These are phyloP conservation scores for Phytophthora fragariae DNA, from an alignment of 352 stramenopile species.

Conservation along the genomic window DNA sequence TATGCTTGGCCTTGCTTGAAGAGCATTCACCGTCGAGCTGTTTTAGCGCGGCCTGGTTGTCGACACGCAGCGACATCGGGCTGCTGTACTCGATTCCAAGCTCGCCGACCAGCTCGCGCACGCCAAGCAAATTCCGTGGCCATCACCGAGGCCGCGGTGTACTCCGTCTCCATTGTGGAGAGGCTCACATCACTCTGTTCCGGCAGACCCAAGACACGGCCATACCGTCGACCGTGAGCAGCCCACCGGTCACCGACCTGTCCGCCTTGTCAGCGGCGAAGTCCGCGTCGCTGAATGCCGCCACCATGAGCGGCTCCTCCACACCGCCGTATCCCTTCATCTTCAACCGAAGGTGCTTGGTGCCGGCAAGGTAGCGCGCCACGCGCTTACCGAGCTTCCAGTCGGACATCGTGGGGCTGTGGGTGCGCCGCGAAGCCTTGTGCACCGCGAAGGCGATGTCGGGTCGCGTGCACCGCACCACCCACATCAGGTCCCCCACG, in stretches of 20 bases:
- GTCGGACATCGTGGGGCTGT: slow-evolving; percentile 18
- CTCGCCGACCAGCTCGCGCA: slow-evolving; percentile 16
- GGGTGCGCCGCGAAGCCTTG: slow-evolving; percentile 3
- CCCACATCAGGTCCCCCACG: slow-evolving; percentile 41
- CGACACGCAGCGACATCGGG: neutral
- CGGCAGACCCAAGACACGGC: too few relatives aligned
- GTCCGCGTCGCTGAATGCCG: too few relatives aligned
- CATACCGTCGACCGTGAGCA: too few relatives aligned
- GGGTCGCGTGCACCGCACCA: slow-evolving; percentile 19
- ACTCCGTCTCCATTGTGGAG: neutral
- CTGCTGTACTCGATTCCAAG: neutral
- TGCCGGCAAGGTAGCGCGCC: slow-evolving; percentile 15
- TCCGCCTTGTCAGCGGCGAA: too few relatives aligned
- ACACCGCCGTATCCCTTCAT: neutral
- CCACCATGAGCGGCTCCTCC: neutral
- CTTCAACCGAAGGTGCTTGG: slow-evolving; percentile 7
- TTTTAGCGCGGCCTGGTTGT: neutral
- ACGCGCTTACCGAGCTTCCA: slow-evolving; percentile 23
- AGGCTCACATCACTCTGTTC: too few relatives aligned
- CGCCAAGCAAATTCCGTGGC: slow-evolving; percentile 9
- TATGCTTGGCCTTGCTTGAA: slow-evolving; percentile 17
- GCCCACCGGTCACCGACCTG: too few relatives aligned
- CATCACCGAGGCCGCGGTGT: slow-evolving; percentile 16
- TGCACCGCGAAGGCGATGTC: slow-evolving; percentile 42
- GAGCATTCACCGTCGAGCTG: neutral